These are phyloP conservation scores for Rubia tinctorum DNA, from an alignment of 305 asterid species.

Conservation along the genomic window DNA sequence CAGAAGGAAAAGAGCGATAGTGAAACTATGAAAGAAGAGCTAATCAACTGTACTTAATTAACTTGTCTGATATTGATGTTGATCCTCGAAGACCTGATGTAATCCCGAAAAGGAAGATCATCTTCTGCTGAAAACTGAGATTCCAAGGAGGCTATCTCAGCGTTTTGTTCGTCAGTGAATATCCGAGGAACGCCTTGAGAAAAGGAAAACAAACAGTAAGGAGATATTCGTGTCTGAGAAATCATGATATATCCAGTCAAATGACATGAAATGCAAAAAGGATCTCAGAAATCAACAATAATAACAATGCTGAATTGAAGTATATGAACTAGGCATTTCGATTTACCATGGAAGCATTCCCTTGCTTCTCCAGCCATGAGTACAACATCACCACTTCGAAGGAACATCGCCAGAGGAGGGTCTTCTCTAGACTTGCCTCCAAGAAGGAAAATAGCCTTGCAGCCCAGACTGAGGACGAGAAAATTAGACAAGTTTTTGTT, in stretches of 20 bases:
- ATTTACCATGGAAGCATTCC: constrained; percentile 91
- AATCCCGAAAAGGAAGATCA: constrained; percentile 45
- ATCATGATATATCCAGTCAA: not conserved
- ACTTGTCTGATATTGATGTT: constrained; percentile 97
- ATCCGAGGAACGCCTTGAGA: constrained; percentile 86
- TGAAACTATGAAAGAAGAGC: not conserved
- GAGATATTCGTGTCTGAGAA: not conserved
- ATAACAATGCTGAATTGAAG: constrained; percentile 6
- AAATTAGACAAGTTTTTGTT: constrained; percentile 8
- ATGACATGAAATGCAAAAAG: not conserved
- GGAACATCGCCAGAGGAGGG: constrained; percentile 78
- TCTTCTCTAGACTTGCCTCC: constrained; percentile 89
- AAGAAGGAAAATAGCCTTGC: constrained; percentile 94
- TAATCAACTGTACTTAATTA: constrained; percentile 25
- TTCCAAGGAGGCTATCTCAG: constrained; percentile 61
- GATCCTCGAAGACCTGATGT: constrained; percentile 76
- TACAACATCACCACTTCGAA: constrained; percentile 84
- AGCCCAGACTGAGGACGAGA: constrained; percentile 61
- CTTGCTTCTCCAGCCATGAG: constrained; percentile 97
- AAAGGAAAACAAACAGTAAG: not conserved
- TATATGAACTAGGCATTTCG: constrained; percentile 9
- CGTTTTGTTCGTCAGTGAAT: constrained; percentile 68
- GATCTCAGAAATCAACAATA: not conserved
- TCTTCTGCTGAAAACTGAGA: constrained; percentile 49
- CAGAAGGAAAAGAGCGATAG: not conserved